Percentiles rank a stretch among this genome's conserved stretches.
Evolutionary conservation across 2,329 filamentous ascomycete species (phyloP).

Genomic region (Calonectria ilicicola): DNA sequence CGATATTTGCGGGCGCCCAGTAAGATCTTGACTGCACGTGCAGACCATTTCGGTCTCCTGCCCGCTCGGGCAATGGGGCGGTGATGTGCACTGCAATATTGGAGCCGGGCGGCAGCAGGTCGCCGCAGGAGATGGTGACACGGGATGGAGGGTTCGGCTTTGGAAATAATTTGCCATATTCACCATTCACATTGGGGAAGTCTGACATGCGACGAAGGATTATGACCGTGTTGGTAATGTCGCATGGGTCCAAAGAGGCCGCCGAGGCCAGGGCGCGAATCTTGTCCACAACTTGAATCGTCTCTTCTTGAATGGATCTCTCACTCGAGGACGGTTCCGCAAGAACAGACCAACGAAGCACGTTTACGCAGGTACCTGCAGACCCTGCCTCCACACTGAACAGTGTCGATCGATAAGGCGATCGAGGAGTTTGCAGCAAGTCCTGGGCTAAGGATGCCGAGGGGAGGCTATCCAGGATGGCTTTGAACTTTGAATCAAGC

Average conservation of each 20-base stretch:
- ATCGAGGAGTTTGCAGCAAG: constrained; percentile 13
- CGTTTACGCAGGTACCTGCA: constrained; percentile 33
- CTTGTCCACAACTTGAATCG: constrained; percentile 58
- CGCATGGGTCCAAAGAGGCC: constrained; percentile 42
- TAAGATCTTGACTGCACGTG: constrained; percentile 96
- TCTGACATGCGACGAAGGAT: constrained; percentile 83
- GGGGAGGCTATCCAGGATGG: constrained; percentile 51
- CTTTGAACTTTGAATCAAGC: constrained; percentile 72
- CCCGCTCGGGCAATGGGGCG: constrained; percentile 47
- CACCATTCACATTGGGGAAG: constrained; percentile 79
- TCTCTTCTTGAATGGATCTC: constrained; percentile 59
- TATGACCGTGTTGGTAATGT: constrained; percentile 71
- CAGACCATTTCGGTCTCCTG: constrained; percentile 67
- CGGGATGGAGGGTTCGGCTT: constrained; percentile 86
- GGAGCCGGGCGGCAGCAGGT: constrained; percentile 68
- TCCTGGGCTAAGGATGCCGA: constrained; percentile 21
- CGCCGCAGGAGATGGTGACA: constrained; percentile 84
- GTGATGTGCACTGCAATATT: constrained; percentile 71
- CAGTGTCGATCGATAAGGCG: constrained; percentile 4
- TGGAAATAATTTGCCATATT: constrained; percentile 81
- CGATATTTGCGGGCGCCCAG: constrained; percentile 98
- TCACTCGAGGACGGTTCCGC: constrained; percentile 37
- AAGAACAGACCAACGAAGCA: constrained; percentile 55
- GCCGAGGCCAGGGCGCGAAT: constrained; percentile 55
- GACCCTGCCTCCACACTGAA: constrained; percentile 14